Conservation (phyloP, 345 rosid species). For the Ailanthus altissimus region DNA sequence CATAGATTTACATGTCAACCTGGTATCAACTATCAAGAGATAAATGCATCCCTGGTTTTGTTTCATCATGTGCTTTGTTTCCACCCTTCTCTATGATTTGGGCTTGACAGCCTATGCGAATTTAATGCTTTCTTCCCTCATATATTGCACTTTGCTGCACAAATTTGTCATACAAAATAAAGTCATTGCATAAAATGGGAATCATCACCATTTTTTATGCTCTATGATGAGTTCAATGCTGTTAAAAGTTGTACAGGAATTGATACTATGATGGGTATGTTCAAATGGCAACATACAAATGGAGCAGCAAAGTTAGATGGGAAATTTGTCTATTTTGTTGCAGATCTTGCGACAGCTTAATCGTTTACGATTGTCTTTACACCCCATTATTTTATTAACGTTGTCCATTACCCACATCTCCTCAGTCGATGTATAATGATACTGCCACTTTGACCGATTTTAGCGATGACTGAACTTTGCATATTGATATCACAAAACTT, state of each 20-base stretch:
- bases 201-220: neutral
- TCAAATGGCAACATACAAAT: neutral
- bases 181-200: neutral
- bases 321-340: too few relatives aligned
- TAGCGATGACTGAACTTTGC: too few relatives aligned
- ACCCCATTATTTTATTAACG: too few relatives aligned
- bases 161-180: neutral
- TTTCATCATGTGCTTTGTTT: neutral
- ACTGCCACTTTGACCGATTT: too few relatives aligned
- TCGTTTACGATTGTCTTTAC: too few relatives aligned
- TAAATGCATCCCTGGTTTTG: neutral
- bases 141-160: neutral
- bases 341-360: too few relatives aligned
- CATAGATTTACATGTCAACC: neutral
- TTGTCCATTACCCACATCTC: too few relatives aligned
- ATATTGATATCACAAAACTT: too few relatives aligned
- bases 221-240: neutral
- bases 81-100: neutral
- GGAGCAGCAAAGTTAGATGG: neutral
- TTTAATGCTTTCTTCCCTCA: neutral
- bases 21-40: neutral
- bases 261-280: too few relatives aligned
- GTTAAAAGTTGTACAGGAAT: neutral
- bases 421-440: too few relatives aligned
- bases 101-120: neutral